Conservation (phyloP, 2,329 filamentous ascomycete genomes). For the Alternaria panax region DNA sequence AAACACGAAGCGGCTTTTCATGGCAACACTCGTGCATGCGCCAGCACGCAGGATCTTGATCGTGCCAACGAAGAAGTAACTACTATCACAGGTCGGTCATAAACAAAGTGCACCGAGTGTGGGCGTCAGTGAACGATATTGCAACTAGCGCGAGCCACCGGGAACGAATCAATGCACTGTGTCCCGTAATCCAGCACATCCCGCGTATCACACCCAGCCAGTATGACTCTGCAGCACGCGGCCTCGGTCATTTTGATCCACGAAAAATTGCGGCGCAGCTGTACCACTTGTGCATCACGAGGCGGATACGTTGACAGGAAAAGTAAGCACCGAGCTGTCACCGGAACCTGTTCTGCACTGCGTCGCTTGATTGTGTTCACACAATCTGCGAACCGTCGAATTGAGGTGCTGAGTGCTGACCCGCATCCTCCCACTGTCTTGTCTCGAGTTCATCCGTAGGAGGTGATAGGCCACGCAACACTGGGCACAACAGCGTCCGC, state of each 20-base stretch:
- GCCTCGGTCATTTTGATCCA: constrained; percentile 29
- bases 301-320: constrained; percentile 23
- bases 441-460: constrained; percentile 15
- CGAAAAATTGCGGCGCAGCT: constrained; percentile 29
- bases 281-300: constrained; percentile 42
- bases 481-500: constrained; percentile 16
- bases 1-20: constrained; percentile 1
- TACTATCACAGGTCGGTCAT: constrained; percentile 5
- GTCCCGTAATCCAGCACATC: constrained; percentile 31
- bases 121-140: constrained; percentile 14
- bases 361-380: constrained; percentile 20
- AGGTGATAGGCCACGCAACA: constrained; percentile 8
- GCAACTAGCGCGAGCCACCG: constrained; percentile 16
- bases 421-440: constrained; percentile 18
- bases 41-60: neutral
- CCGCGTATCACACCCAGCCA: constrained; percentile 35
- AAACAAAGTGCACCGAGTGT: constrained; percentile 7
- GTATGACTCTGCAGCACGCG: constrained; percentile 34
- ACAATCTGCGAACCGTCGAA: constrained; percentile 27
- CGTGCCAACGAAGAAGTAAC: constrained; percentile 9
- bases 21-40: constrained; percentile 5
- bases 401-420: constrained; percentile 28
- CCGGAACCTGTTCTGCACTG: constrained; percentile 16
- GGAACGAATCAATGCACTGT: constrained; percentile 14
- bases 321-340: constrained; percentile 33